Evolutionary conservation across 768 basidiomycete species (phyloP).

Genomic region (Russula dissimulans): DNA sequence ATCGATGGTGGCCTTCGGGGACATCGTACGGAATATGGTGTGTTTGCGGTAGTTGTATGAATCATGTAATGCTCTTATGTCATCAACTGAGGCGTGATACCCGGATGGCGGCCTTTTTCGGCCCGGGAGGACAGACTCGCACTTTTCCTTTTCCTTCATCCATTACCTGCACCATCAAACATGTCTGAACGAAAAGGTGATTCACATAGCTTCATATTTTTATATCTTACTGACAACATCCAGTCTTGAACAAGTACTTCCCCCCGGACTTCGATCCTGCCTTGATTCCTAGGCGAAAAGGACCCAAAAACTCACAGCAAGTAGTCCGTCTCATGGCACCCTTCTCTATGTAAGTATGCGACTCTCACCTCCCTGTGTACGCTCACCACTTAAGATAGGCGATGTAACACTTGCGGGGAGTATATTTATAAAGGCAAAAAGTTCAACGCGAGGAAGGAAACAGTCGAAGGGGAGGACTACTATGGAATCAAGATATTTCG

Average conservation of each 20-base stretch:
- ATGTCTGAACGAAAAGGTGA: conserved; percentile 83
- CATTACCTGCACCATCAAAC: conserved; percentile 23
- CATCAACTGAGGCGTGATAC: no score
- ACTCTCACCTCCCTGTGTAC: neutral
- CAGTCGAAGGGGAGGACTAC: conserved; percentile 94
- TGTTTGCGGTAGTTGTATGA: neutral
- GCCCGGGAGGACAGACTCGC: no score
- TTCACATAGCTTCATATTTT: neutral
- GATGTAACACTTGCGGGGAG: conserved; percentile 93
- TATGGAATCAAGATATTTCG: conserved; percentile 96
- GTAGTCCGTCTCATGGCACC: conserved; percentile 99
- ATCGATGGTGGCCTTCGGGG: neutral
- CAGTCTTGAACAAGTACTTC: conserved; percentile 91
- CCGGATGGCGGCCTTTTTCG: no score
- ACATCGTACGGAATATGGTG: neutral
- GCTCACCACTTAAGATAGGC: conserved; percentile 37
- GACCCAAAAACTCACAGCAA: conserved; percentile 91
- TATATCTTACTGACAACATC: conserved; percentile 7
- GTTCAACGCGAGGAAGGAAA: conserved; percentile 98
- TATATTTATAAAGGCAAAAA: conserved; percentile 99
- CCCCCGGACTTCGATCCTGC: conserved; percentile 98
- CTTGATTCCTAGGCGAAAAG: conserved; percentile 85
- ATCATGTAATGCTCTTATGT: neutral
- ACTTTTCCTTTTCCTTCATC: no score
- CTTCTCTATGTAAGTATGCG: conserved; percentile 75